phyloP scores from a whole-genome alignment of 768 basidiomycete species.

The Russula abietina region DNA sequence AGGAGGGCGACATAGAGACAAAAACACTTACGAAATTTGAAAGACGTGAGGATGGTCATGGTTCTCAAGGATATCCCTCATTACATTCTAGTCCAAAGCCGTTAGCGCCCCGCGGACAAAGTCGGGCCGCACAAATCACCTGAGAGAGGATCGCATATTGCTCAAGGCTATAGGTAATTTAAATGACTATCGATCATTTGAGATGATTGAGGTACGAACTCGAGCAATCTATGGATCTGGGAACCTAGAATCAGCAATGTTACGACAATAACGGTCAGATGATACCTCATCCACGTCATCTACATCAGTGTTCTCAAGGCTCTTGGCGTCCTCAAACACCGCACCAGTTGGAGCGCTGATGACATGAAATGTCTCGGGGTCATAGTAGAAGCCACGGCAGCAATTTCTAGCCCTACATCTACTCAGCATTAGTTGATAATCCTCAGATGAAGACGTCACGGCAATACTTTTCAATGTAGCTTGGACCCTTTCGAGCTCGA shows the following conservation, averaged over 20 bases:
- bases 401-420: conserved; percentile 16
- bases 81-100: neutral
- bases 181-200: neutral
- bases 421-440: neutral
- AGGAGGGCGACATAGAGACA: no score
- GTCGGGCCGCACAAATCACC: neutral
- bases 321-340: neutral
- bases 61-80: conserved; percentile 17
- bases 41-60: conserved; percentile 19
- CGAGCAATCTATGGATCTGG: conserved; percentile 9
- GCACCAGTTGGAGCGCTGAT: neutral
- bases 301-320: neutral
- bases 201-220: conserved; percentile 6
- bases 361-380: conserved; percentile 6
- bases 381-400: neutral
- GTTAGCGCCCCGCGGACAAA: neutral
- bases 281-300: conserved; percentile 17
- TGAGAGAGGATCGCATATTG: conserved; percentile 19
- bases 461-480: conserved; percentile 9
- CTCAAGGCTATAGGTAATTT: conserved; percentile 6
- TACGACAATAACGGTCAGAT: neutral
- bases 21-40: conserved; percentile 18
- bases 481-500: conserved; percentile 5
- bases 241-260: neutral
- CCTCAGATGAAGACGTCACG: neutral